Base-by-base conservation (phyloP, 192 early-diverging fungal species). In the Spizellomyces punctatus region DNA sequence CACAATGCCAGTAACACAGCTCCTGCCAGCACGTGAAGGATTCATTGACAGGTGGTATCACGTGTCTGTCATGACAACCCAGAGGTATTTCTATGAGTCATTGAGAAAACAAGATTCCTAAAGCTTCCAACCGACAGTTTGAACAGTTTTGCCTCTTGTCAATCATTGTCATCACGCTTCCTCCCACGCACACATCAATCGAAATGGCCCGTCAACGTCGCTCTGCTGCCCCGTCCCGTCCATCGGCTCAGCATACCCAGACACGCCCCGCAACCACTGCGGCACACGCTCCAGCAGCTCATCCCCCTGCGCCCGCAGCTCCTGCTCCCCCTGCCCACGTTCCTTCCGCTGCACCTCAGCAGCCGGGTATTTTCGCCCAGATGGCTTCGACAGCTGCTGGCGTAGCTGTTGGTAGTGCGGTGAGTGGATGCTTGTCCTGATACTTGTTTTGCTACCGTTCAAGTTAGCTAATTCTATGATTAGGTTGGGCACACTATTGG, bases 351-450 rank as follows among this genome's bases (percentile, higher is more conserved):
- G 79, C 80, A 70, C 88, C 88, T 21, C 86, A 88, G 78, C 89
- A 91, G 76, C 90, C 91, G 36, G 90, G 90, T 48, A 67, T 93
- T 70, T 90, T 91, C 72, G 88, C 87, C 45, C 88, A 95, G 81
- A 94, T 95, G 92, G 95, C 93, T n/a, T 83, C 93, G 14, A 95
- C 95, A 21, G 95, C 94, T 63, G 95, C 92, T 54, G 94, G 94
- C 83, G 93, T 94, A 52, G 95, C 94, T 69, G 90, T 96, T n/a
- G 95, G 94, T 59, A 89, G 88, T 61, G 91, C 91, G 54, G 85
- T 93, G 46, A 91, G 71, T 54, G 7, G n/a, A 7, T 7, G 7
- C 54, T 54, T n/a, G 41, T 7, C 66, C 43, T 49, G 36, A 63
- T 8, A 5, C 16, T 59, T 66, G 21, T n/a, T 6, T n/a, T 41